Evolutionary conservation across 805 yeast genomes (phyloP), one percentile per base, ranked within the genome.

Genomic region (Spathaspora arborariae): DNA sequence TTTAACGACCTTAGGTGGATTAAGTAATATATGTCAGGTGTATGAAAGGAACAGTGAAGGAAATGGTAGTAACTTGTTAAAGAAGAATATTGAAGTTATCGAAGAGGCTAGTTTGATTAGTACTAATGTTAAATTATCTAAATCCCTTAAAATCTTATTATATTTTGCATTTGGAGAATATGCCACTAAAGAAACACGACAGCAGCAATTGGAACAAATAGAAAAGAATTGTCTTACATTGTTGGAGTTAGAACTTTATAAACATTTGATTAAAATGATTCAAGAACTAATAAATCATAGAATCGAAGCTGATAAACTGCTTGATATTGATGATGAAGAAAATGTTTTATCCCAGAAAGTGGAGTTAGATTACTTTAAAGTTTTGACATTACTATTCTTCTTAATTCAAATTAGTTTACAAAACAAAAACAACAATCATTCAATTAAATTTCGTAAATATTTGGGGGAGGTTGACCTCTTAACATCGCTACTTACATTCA

Each of bases 401-500:
- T 40, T 63, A 46, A 51, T 72, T 20, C 62, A 57, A 56, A 60
- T 4, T 50, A 60, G 15, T 22, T 69, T 19, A 44, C 50, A 36
- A 2, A 47, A 50, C 33, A 27, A 49, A 4, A 40, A 45, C 13
- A 41, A 51, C 1, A 34, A 42, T 10, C 39, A 47, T 6, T 44
- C 39, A 8, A 10, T 37, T 15, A 18, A 37, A 37, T 55, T 68
- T 26, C 45, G 52, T 18, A 45, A 45, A 0, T 46, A 42, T n/a
- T 53, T 76, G 5, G 53, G 51, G 2, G 55, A 69, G 2, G 43
- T 63, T 0, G 68, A 76, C 22, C 15, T 87, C 1, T 51, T 87
- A 34, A 49, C 68, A 1, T 60, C 60, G 13, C 51, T 87, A 5
- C 64, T 80, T 1, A 62, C 67, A 35, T 73, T 77, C 42, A 71